Conservation (phyloP, 2,329 filamentous ascomycete genomes). For the Aphanoascus verrucosus region DNA sequence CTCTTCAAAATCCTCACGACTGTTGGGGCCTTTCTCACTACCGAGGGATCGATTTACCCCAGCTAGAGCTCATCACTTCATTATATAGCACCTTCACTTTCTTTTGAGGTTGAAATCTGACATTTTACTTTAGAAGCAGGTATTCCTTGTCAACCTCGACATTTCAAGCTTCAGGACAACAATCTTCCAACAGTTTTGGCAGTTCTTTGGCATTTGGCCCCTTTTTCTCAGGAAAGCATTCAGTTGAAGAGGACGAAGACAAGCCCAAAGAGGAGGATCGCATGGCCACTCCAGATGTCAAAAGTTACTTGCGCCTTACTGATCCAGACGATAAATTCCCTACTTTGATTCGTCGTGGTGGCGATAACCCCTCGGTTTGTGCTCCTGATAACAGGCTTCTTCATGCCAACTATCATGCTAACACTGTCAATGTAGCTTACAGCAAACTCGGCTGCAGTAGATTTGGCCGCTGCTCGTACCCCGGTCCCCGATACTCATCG, state of each 20-base stretch:
- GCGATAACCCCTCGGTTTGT: slow-evolving; percentile 46
- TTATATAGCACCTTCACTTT: background rate
- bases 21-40: background rate
- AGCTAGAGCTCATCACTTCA: background rate
- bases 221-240: slow-evolving; percentile 73
- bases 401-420: background rate
- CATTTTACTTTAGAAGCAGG: slow-evolving; percentile 46
- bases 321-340: slow-evolving; percentile 77
- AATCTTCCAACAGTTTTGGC: slow-evolving; percentile 20
- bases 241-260: slow-evolving; percentile 78
- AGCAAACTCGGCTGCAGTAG: slow-evolving; percentile 67
- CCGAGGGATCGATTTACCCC: background rate
- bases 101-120: background rate
- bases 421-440: slow-evolving; percentile 48
- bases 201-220: slow-evolving; percentile 54
- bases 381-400: background rate
- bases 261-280: slow-evolving; percentile 39
- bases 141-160: slow-evolving; percentile 80
- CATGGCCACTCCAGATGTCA: slow-evolving; percentile 53
- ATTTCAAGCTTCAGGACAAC: slow-evolving; percentile 25
- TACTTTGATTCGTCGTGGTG: slow-evolving; percentile 46
- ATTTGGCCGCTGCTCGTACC: slow-evolving; percentile 62
- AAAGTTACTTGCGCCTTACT: slow-evolving; percentile 59
- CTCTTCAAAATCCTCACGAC: background rate
- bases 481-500: slow-evolving; percentile 57